Conservation (phyloP, 305 asterid genomes). For the Coffea humblotiana region DNA sequence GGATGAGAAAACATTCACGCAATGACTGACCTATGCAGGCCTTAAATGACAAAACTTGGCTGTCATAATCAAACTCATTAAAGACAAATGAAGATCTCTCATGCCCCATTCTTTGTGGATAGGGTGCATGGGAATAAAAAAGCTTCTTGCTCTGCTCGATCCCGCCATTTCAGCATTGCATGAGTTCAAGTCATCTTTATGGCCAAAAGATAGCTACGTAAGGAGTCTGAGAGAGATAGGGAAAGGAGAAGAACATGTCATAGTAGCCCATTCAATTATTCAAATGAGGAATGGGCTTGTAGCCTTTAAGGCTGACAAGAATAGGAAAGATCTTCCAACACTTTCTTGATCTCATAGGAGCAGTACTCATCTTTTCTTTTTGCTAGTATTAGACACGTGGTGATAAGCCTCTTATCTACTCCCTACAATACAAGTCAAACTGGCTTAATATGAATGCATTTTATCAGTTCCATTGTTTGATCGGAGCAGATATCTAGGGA, state of each 20-base stretch:
- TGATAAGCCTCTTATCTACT: slow-evolving; percentile 28
- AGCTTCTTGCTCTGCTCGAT: slow-evolving; percentile 12
- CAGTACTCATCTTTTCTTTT: neutral
- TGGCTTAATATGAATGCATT: slow-evolving; percentile 6
- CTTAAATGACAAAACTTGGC: slow-evolving; percentile 12
- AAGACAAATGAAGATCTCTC: slow-evolving; percentile 29
- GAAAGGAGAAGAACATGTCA: slow-evolving; percentile 23
- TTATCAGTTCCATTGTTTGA: slow-evolving; percentile 6
- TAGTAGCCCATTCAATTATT: slow-evolving; percentile 26
- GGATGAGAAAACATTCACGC: neutral
- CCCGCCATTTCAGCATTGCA: neutral
- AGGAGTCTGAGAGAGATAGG: slow-evolving; percentile 5
- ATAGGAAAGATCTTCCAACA: slow-evolving; percentile 21
- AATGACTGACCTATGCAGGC: slow-evolving; percentile 8
- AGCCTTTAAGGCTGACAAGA: slow-evolving; percentile 23
- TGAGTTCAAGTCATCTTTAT: slow-evolving; percentile 15
- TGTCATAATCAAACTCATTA: slow-evolving; percentile 25
- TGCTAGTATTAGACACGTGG: slow-evolving; percentile 16
- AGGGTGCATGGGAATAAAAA: slow-evolving; percentile 25
- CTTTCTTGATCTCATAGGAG: neutral
- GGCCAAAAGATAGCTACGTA: slow-evolving; percentile 4
- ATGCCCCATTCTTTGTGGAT: slow-evolving; percentile 35
- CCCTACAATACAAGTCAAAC: slow-evolving; percentile 12
- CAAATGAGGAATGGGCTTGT: slow-evolving; percentile 28
- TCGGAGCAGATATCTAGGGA: slow-evolving; percentile 10